These are phyloP conservation scores for Fomitiporia mediterranea DNA, from an alignment of 1,284 basidiomycete genomes.

Conservation along the genomic window DNA sequence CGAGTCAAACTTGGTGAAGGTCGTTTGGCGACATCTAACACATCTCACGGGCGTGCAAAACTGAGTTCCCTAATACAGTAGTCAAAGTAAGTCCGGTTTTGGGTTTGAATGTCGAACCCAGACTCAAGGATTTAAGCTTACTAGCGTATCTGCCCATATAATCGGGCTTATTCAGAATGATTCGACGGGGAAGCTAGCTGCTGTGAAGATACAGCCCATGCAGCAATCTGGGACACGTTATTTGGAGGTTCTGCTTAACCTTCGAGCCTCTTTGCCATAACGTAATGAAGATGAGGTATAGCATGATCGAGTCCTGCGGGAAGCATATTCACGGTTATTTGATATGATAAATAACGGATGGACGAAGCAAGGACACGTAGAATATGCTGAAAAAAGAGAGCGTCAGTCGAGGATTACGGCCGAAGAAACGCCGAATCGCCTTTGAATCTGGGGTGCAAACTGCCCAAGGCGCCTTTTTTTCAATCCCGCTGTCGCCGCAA, in stretches of 20 bases:
- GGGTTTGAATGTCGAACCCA: not conserved
- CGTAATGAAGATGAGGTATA: not conserved
- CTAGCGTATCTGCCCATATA: not conserved
- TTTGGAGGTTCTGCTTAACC: not conserved
- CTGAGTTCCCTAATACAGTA: not conserved
- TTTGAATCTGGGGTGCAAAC: not conserved
- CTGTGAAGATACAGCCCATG: not conserved
- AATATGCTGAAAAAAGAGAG: not conserved
- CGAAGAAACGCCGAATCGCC: not conserved
- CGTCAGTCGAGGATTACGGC: not conserved
- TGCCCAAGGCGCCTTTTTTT: not conserved
- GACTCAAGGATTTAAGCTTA: not conserved
- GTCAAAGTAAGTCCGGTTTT: not conserved
- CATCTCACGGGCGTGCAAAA: too few species aligned
- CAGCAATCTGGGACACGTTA: not conserved
- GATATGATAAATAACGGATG: not conserved
- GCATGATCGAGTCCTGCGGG: not conserved
- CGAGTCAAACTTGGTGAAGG: not conserved
- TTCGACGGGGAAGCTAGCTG: not conserved
- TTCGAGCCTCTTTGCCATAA: not conserved
- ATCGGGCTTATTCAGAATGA: not conserved
- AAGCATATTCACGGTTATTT: not conserved
- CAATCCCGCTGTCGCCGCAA: not conserved
- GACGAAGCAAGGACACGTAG: not conserved
- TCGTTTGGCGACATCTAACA: too few species aligned